Percentiles rank a stretch among this genome's conserved stretches.
These are phyloP conservation scores for Cryptococcus neoformans DNA, from an alignment of 1,284 basidiomycete genomes.

Conservation along the genomic window DNA sequence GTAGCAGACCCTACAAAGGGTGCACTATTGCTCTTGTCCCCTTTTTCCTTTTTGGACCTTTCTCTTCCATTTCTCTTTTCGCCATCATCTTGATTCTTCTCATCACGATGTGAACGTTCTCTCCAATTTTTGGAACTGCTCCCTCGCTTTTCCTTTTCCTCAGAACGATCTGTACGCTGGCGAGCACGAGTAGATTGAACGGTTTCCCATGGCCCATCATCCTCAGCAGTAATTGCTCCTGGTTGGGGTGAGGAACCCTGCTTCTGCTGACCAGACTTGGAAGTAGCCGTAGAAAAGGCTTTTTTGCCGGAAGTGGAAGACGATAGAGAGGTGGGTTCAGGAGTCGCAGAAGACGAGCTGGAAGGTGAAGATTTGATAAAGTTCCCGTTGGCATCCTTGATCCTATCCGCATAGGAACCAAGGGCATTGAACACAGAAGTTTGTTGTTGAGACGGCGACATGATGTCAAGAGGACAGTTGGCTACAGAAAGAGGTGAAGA, in stretches of 20 bases:
- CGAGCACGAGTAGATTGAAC: constrained; percentile 22
- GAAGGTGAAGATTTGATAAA: constrained; percentile 5
- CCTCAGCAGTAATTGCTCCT: constrained; percentile 8
- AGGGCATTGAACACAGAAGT: constrained; percentile 44
- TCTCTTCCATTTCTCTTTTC: not conserved
- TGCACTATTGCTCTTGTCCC: constrained; percentile 3
- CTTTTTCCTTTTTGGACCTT: not conserved
- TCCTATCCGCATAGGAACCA: constrained; percentile 45
- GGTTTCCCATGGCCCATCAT: constrained; percentile 39
- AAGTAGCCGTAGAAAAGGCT: not conserved
- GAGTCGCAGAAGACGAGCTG: constrained; percentile 1
- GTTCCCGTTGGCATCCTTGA: constrained; percentile 29
- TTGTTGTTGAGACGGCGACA: constrained; percentile 12
- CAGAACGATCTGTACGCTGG: constrained; percentile 1
- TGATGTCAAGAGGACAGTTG: constrained; percentile 15
- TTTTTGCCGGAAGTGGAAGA: not conserved
- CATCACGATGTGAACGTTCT: constrained; percentile 18
- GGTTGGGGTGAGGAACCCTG: constrained; percentile 1
- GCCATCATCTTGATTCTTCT: constrained; percentile 2
- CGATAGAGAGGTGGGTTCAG: constrained; percentile 3
- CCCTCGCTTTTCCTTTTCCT: constrained; percentile 7
- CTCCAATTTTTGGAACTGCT: constrained; percentile 38
- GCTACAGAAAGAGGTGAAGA: constrained; percentile 10
- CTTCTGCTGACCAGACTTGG: constrained; percentile 2
- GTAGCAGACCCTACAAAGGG: not conserved